Evolutionary conservation across 179 eudicot genomes (phyloP).

Genomic region (Spinacia oleracea): DNA sequence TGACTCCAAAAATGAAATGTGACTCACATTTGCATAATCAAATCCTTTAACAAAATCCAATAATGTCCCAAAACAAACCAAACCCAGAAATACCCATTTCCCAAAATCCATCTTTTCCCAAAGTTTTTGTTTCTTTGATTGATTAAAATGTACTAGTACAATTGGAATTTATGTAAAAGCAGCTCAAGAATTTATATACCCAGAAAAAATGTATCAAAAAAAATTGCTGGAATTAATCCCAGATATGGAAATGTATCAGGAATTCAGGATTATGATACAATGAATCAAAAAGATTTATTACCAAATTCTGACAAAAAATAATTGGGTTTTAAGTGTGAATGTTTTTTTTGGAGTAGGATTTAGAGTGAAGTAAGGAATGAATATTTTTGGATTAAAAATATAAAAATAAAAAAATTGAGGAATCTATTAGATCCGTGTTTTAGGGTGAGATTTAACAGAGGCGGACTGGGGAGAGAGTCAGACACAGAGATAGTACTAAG

Average conservation of each 20-base stretch:
- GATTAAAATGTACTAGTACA: not conserved
- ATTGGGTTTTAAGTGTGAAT: conserved; percentile 13
- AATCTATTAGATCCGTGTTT: conserved; percentile 34
- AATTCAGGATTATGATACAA: not conserved
- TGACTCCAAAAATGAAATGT: conserved; percentile 36
- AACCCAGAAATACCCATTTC: conserved; percentile 39
- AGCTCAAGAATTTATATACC: conserved; percentile 8
- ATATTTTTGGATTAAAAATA: not conserved
- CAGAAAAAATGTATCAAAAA: not conserved
- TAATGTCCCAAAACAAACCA: conserved; percentile 23
- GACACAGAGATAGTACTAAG: not conserved
- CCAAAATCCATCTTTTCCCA: conserved; percentile 29
- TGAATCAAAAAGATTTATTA: conserved; percentile 2
- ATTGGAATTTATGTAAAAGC: no score
- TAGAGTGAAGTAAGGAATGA: conserved; percentile 8
- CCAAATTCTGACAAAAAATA: conserved; percentile 8
- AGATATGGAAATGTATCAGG: not conserved
- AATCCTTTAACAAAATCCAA: conserved; percentile 36
- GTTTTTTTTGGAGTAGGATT: conserved; percentile 11
- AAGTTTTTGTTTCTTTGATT: not conserved
- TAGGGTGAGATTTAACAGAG: conserved; percentile 11
- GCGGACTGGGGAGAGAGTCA: no score
- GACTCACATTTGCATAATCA: conserved; percentile 43
- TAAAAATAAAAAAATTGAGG: not conserved
- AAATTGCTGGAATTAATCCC: not conserved